These are phyloP conservation scores for Aphanoascus verrucosus DNA, from an alignment of 2,329 filamentous ascomycete species.

Conservation along the genomic window DNA sequence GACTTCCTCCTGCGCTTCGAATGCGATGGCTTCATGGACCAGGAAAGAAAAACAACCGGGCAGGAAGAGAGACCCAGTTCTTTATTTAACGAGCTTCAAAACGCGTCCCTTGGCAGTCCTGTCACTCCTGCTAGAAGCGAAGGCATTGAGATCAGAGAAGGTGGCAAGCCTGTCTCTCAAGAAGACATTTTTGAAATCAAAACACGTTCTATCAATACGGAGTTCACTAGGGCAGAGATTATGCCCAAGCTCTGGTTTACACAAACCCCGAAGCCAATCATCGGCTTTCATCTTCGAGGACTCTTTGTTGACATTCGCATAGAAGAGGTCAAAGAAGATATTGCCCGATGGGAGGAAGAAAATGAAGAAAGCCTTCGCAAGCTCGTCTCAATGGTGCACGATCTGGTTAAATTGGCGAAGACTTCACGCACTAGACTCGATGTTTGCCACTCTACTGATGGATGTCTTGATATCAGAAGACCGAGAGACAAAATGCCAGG, in stretches of 20 bases:
- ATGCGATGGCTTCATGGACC: not conserved
- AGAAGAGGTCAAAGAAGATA: not conserved
- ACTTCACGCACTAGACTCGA: not conserved
- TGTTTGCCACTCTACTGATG: not conserved
- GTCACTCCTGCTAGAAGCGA: not conserved
- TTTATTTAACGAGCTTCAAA: not conserved
- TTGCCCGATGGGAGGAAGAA: not conserved
- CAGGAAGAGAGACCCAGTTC: not conserved
- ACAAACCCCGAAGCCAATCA: slow-evolving; percentile 42
- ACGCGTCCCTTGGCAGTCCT: not conserved
- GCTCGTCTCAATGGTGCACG: not conserved
- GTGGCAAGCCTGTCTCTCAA: not conserved
- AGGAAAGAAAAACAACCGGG: not conserved
- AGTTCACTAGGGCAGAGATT: slow-evolving; percentile 32
- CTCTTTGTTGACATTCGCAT: not conserved
- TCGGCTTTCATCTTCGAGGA: slow-evolving; percentile 24
- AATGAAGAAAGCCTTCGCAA: not conserved
- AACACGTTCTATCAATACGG: slow-evolving; percentile 18
- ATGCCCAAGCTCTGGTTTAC: slow-evolving; percentile 40
- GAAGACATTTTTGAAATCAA: not conserved
- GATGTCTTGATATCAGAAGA: not conserved
- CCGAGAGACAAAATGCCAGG: not conserved
- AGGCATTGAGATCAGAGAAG: not conserved
- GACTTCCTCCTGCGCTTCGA: slow-evolving; percentile 20
- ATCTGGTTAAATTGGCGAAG: not conserved